Base-by-base conservation (phyloP, 106 monocot genomes). In the Acanthochlamys bracteata region DNA sequence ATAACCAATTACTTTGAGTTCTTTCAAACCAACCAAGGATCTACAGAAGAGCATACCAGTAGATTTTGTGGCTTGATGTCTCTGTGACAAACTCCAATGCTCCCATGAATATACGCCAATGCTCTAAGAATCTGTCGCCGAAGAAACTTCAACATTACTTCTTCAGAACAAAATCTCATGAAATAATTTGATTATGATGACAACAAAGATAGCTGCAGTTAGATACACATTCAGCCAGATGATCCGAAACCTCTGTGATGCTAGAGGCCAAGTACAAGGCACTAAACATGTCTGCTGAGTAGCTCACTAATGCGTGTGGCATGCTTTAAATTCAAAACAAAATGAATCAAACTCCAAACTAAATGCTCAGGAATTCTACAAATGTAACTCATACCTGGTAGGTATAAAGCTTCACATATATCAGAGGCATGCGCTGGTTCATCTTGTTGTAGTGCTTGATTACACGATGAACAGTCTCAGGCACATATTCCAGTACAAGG, bases 51-150 rank as follows among this genome's bases (percentile, higher is more conserved):
- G 17, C 60, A 21, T 82, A 86, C 86, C 82, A 86, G 64, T 67
- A 86, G 86, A 55, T 86, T 86, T 60, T 86, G 86, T 13, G 86
- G 86, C 69, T 86, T 86, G 49, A 86, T 86, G 54, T 86, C 86
- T 51, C 86, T 82, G 67, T 86, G 86, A 40, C 86, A 86, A 26
- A 86, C 86, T 20, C 86, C 86, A 66, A 86, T 86, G 69, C 59
- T 73, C 41, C 76, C 76, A 67, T 86, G 86, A 41, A 86, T 86
- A 59, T 86, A 86, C 61, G 82, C 81, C 70, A 86, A 47, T 55
- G 86, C 86, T 73, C 86, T 79, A 42, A 71, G 82, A 24, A 86
- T 86, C 86, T 86, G 82, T 47, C 25, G 33, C 49, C 22, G 61
- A 47, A 60, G 15, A 4, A 59, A n/a, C 39, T 40, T 39, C 40